These are phyloP conservation scores for Paecilomyces sp. DNA, from an alignment of 2,329 filamentous ascomycete species.

Conservation along the genomic window DNA sequence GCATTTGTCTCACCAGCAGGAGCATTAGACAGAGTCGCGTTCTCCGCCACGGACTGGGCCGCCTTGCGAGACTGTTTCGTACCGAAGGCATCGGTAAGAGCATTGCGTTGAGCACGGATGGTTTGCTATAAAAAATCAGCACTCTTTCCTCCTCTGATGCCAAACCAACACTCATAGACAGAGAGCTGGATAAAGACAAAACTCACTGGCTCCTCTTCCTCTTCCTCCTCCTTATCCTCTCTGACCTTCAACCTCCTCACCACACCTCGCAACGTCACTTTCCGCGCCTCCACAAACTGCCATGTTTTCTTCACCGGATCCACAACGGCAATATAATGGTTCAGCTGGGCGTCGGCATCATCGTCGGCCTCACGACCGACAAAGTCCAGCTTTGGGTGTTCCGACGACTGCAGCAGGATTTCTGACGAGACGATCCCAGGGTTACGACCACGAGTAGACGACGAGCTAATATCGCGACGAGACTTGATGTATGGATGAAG, in stretches of 20 bases:
- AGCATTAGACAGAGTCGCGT: slow-evolving; percentile 38
- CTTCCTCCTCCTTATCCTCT: slow-evolving; percentile 16
- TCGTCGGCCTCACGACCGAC: slow-evolving; percentile 45
- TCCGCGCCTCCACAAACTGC: slow-evolving; percentile 48
- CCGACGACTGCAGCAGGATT: slow-evolving; percentile 54
- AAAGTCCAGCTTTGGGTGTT: slow-evolving; percentile 55
- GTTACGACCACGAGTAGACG: slow-evolving; percentile 23
- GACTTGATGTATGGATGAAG: slow-evolving; percentile 41
- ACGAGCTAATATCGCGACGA: slow-evolving; percentile 34
- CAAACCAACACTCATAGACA: neutral
- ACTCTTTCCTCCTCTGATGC: neutral
- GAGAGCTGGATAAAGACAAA: neutral
- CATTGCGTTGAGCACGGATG: slow-evolving; percentile 31
- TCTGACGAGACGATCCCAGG: slow-evolving; percentile 36
- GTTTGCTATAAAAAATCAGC: slow-evolving; percentile 19
- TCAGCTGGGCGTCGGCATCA: slow-evolving; percentile 44
- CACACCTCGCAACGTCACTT: slow-evolving; percentile 48
- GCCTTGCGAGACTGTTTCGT: slow-evolving; percentile 45
- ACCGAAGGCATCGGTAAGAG: slow-evolving; percentile 43
- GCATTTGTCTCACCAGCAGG: slow-evolving; percentile 27
- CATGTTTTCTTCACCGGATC: slow-evolving; percentile 48
- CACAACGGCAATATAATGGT: slow-evolving; percentile 56
- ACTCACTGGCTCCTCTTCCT: slow-evolving; percentile 22
- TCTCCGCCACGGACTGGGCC: slow-evolving; percentile 41
- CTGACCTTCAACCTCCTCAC: slow-evolving; percentile 23